Base-by-base conservation (phyloP, 164 flowering plant genomes). In the Vitis rotundifolia region DNA sequence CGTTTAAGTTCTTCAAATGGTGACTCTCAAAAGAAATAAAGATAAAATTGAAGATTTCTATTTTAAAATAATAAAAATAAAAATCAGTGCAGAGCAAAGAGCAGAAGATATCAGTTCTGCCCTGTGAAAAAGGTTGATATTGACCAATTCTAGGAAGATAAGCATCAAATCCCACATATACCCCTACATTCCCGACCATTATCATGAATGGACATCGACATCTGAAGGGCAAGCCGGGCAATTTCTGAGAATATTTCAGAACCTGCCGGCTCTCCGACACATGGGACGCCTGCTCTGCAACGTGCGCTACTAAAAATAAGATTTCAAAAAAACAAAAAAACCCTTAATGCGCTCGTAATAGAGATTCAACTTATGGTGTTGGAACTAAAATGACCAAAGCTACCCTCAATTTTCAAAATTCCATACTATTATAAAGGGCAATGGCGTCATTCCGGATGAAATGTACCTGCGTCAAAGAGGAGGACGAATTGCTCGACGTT, bases 381-480 rank as follows among this genome's bases (percentile, higher is more conserved):
- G 44, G 44, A 37, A 37, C 44, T 6, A 37, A 54, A 64, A 63
- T 70, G 53, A 29, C 67, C 11, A 4, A 66, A 65, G 65, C n/a
- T 11, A 11, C 51, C 74, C 62, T 28, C n/a, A 31, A 58, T 15
- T 55, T 73, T 63, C 19, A 1, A 64, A 59, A 26, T 19, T 49
- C 22, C 8, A 2, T 19, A 50, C 0, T 54, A 31, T 49, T n/a
- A 16, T 5, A 0, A 66, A 67, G 72, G 79, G 37, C 31, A 68
- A 48, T 47, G 54, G 66, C 4, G 76, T 61, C 60, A 47, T 69
- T 31, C 18, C 13, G 1, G 2, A n/a, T 55, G 64, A 63, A 11
- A 63, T 97, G 89, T 82, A 96, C 99, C 91, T 68, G 97, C 99
- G 68, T 96, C 99, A 72, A 96, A 87, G 69, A 96, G 90, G 56